phyloP scores from a whole-genome alignment of 805 yeast species.

The Teunomyces panamensis region DNA sequence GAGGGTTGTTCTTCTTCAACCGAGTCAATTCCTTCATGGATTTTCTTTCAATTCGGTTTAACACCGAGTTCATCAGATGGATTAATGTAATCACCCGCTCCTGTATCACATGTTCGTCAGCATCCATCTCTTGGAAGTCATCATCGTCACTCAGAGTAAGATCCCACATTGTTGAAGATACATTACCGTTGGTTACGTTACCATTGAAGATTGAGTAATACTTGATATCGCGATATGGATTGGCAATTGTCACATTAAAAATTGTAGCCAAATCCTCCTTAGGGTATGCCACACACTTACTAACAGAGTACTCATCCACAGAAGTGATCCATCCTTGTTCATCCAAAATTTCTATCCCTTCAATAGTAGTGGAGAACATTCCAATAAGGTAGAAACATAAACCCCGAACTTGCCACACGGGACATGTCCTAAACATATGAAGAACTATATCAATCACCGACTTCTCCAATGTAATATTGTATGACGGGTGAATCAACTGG shows the following conservation, averaged over 20 bases:
- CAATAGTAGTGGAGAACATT: slow-evolving; percentile 62
- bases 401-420: slow-evolving; percentile 61
- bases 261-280: slow-evolving; percentile 8
- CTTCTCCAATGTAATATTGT: slow-evolving; percentile 17
- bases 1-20: slow-evolving; percentile 49
- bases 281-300: slow-evolving; percentile 14
- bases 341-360: slow-evolving; percentile 82
- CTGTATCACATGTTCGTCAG: slow-evolving; percentile 13
- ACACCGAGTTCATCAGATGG: slow-evolving; percentile 48
- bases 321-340: slow-evolving; percentile 64
- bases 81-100: slow-evolving; percentile 35
- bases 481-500: slow-evolving; percentile 34
- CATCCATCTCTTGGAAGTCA: slow-evolving; percentile 5
- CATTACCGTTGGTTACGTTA: neutral
- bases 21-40: slow-evolving; percentile 58
- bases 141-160: slow-evolving; percentile 6
- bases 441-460: slow-evolving; percentile 47
- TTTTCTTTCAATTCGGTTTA: slow-evolving; percentile 45
- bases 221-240: slow-evolving; percentile 20
- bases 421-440: slow-evolving; percentile 27
- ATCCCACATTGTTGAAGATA: slow-evolving; percentile 2
- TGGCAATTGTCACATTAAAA: slow-evolving; percentile 17
- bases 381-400: slow-evolving; percentile 79
- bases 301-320: slow-evolving; percentile 9
- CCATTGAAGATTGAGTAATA: slow-evolving; percentile 24